Evolutionary conservation across 805 yeast species (phyloP).

Genomic region (Wickerhamomyces queroliae): DNA sequence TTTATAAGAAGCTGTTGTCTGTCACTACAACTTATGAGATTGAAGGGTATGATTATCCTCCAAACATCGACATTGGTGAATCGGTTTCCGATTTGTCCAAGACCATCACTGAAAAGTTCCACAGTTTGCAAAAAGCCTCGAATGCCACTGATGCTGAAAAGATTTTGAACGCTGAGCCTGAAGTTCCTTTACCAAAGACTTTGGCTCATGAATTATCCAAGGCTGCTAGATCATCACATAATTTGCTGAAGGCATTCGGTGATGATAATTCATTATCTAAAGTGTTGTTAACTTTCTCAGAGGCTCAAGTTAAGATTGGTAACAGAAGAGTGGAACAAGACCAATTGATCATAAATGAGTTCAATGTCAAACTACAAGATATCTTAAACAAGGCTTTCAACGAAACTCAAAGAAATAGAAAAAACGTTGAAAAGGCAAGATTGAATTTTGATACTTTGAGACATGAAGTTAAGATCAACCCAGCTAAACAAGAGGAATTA

Average conservation of each 20-base stretch:
- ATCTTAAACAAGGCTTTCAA: conserved; percentile 54
- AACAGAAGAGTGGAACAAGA: conserved; percentile 68
- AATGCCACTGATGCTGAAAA: conserved; percentile 64
- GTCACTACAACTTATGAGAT: conserved; percentile 63
- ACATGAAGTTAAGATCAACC: conserved; percentile 39
- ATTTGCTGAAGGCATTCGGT: conserved; percentile 29
- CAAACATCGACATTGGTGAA: conserved; percentile 64
- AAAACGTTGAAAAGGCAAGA: conserved; percentile 64
- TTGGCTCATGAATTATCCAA: conserved; percentile 47
- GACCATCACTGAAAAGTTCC: conserved; percentile 47
- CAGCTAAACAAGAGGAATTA: conserved; percentile 14
- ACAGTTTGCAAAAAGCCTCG: conserved; percentile 56
- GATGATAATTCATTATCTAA: conserved; percentile 22
- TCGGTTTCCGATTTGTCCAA: conserved; percentile 58
- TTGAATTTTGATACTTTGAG: conserved; percentile 65
- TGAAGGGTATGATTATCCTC: conserved; percentile 79
- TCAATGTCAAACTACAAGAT: conserved; percentile 50
- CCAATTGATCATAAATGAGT: conserved; percentile 48
- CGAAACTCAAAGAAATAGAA: conserved; percentile 55
- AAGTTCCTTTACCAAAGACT: conserved; percentile 50
- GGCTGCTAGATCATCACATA: conserved; percentile 27
- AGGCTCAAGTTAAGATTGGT: conserved; percentile 57
- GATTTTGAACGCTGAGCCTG: conserved; percentile 33
- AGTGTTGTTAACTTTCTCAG: conserved; percentile 40
- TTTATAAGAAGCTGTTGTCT: conserved; percentile 46